Conservation (phyloP, 352 stramenopile genomes). For the Albugo laibachii region DNA sequence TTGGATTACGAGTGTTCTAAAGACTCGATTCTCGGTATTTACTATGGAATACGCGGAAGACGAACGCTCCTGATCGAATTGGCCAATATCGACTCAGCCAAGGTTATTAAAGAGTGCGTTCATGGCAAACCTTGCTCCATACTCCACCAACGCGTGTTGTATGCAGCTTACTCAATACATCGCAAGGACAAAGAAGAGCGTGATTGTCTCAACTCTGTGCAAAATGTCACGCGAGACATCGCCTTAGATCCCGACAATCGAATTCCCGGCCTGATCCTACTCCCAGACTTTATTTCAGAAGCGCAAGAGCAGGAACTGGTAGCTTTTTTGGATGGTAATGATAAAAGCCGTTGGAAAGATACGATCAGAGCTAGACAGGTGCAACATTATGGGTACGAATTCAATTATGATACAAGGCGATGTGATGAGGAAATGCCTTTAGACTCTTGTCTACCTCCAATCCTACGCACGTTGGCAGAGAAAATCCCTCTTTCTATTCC, state of each 20-base stretch:
- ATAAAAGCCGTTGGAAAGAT: constrained; percentile 29
- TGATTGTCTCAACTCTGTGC: constrained; percentile 31
- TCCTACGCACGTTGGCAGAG: neutral
- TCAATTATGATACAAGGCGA: constrained; percentile 66
- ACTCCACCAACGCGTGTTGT: constrained; percentile 31
- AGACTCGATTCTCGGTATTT: neutral
- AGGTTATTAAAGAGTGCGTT: constrained; percentile 9
- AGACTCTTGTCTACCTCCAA: neutral
- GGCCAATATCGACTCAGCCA: neutral
- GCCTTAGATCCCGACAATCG: constrained; percentile 17
- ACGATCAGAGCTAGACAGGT: constrained; percentile 68
- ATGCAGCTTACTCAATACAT: constrained; percentile 47
- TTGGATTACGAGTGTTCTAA: neutral
- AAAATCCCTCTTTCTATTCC: neutral
- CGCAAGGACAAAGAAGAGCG: constrained; percentile 47
- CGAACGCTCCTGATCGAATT: constrained; percentile 4
- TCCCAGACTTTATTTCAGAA: constrained; percentile 39
- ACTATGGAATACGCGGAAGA: neutral
- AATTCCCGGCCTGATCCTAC: constrained; percentile 39
- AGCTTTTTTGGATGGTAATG: constrained; percentile 32
- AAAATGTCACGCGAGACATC: constrained; percentile 25
- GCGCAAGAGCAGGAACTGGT: constrained; percentile 33
- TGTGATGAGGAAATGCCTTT: constrained; percentile 32
- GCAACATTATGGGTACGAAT: constrained; percentile 77
- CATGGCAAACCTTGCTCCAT: constrained; percentile 38